Evolutionary conservation across 2,329 filamentous ascomycete species (phyloP), one percentile per base, ranked within the genome.

Genomic region (Fusarium kyushuense): DNA sequence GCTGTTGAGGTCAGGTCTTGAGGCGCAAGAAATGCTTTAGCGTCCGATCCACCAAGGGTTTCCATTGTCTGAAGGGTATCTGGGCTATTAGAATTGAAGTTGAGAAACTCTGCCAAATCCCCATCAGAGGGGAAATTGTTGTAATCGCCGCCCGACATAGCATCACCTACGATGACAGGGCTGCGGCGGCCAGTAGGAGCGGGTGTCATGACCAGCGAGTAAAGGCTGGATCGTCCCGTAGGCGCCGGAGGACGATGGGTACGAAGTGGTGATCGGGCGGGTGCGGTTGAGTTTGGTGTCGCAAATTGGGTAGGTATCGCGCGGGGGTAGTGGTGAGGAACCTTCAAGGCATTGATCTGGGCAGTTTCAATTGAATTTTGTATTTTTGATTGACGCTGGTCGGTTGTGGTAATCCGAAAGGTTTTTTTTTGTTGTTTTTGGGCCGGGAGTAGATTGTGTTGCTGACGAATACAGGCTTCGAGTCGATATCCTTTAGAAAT

Each of bases 131-230:
- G 74, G 63, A 79, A 76, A 48, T 80, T 77, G 70, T 77, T 74
- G 58, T 77, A 79, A 48, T 80, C 78, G 74, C 76, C 71, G 72
- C 72, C 76, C 67, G 77, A 72, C 73, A 80, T 76, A 71, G 73
- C 76, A 73, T 74, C 72, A 71, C 76, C 78, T 72, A 76, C 74
- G 65, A 80, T 80, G 54, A 81, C 72, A 76, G 79, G 79, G 75
- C 78, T 79, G 74, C 77, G 72, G 70, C 63, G 68, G 72, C 73
- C 73, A 61, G 72, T 74, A 54, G 70, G 67, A 70, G 72, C 75
- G 60, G 76, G 72, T 76, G 77, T 76, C 78, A 79, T 79, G 75
- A 74, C 76, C 74, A 76, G 76, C 70, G 59, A 66, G 53, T 46
- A 45, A 63, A 52, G 48, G 59, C 72, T 69, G 64, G 54, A 51